Conservation (phyloP, 106 monocot genomes). For the Amphibolis antarctica region DNA sequence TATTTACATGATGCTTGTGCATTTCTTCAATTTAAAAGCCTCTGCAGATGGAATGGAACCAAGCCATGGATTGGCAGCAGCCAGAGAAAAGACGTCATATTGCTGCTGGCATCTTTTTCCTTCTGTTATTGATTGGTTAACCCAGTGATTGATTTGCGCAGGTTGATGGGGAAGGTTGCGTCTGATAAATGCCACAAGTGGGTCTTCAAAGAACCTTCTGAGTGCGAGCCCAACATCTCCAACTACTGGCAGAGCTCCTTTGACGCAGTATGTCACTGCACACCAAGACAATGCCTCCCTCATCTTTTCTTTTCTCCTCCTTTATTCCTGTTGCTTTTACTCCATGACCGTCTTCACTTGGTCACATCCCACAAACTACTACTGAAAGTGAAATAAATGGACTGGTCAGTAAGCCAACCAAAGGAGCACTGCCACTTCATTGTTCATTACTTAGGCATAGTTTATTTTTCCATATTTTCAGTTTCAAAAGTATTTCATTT, state of each 20-base stretch:
- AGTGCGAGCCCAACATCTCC: slow-evolving; percentile 82
- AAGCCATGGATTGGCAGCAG: not conserved
- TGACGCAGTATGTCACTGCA: slow-evolving; percentile 60
- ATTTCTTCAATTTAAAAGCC: not conserved
- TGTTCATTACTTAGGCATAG: too few relatives aligned
- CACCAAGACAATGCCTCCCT: too few relatives aligned
- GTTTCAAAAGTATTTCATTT: too few relatives aligned
- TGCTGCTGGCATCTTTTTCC: not conserved
- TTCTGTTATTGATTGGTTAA: not conserved
- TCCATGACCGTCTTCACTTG: not conserved
- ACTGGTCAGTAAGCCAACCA: not conserved
- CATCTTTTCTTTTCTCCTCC: not conserved
- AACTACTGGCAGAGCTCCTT: slow-evolving; percentile 99
- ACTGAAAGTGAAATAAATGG: not conserved
- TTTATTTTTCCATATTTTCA: too few relatives aligned
- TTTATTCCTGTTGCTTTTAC: slow-evolving; percentile 3
- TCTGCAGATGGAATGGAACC: not conserved
- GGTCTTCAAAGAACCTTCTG: slow-evolving; percentile 94
- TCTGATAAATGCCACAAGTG: slow-evolving; percentile 99
- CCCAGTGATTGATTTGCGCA: slow-evolving; percentile 8
- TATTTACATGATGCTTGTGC: too few relatives aligned
- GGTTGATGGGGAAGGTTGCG: slow-evolving; percentile 95
- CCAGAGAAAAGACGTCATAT: not conserved
- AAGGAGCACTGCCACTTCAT: not conserved
- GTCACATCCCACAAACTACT: not conserved